A percentile compares a stretch with the other conserved stretches of the same genome.
Conservation (phyloP, 768 basidiomycete species). For the Amanita jacksonii region DNA sequence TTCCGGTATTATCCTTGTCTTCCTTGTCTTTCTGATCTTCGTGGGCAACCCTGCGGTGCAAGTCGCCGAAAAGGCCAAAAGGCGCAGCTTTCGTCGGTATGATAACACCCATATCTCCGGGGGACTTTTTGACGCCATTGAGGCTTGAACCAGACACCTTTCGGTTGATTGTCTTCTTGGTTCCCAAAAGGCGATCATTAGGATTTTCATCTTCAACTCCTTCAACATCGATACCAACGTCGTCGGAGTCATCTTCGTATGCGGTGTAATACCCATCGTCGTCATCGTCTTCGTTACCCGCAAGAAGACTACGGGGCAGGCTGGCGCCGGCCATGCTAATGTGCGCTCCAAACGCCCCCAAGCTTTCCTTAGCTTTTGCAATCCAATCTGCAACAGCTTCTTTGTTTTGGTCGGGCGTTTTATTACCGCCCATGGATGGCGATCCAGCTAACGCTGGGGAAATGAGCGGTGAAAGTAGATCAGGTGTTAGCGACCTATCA, state of each 20-base stretch:
- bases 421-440: background rate
- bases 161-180: constrained; percentile 20
- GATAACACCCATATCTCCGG: constrained; percentile 39
- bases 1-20: constrained; percentile 42
- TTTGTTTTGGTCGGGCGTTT: constrained; percentile 18
- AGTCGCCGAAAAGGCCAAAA: constrained; percentile 66
- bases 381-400: constrained; percentile 73
- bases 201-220: constrained; percentile 31
- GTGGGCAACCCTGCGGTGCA: constrained; percentile 33
- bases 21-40: constrained; percentile 34
- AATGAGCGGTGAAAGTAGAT: constrained; percentile 13
- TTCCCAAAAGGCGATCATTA: constrained; percentile 11
- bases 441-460: constrained; percentile 10
- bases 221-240: constrained; percentile 30
- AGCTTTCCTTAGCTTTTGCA: constrained; percentile 56
- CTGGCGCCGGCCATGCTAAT: constrained; percentile 53
- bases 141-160: constrained; percentile 30
- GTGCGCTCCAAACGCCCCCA: constrained; percentile 58
- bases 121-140: constrained; percentile 31
- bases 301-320: constrained; percentile 40
- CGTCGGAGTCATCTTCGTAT: constrained; percentile 20
- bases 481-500: constrained; percentile 11
- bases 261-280: constrained; percentile 30
- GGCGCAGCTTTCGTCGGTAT: constrained; percentile 56
- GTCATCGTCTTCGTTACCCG: constrained; percentile 36